Evolutionary conservation across 75 land plant species (phyloP), one percentile per base, ranked within the genome.

Genomic region (Cupressus sempervirens): DNA sequence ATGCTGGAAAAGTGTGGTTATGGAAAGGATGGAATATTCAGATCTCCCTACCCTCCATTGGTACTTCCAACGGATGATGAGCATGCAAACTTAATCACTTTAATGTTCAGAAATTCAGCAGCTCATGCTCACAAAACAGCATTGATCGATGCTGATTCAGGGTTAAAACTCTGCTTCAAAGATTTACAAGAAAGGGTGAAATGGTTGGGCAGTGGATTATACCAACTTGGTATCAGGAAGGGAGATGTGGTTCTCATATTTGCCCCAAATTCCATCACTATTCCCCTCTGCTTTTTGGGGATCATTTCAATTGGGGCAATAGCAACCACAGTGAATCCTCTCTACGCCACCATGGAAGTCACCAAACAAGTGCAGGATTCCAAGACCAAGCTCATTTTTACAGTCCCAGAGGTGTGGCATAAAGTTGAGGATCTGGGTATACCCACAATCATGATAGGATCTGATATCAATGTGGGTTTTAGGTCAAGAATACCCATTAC

Each of bases 241-340:
- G 86, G 86, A 46, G 95, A 94, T 83, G 93, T 91, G 23, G 90
- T 95, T 32, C 86, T 95, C 46, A 74, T 95, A 32, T 65, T 95
- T 58, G 84, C 91, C 34, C 90, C 91, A 50, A 95, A 95, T 81
- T 91, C 93, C 8, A 84, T 90, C 54, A 77, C 84, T 40, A 91
- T 87, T 58, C 90, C 89, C 15, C 41, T 92, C 38, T 67, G 70
- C 73, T 93, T 95, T 84, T 58, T 90, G 81, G 91, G 84, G 23
- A 81, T 92, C 72, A 48, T 89, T 30, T 76, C 91, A 26, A 68
- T 92, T 79, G 95, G 95, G 0, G 95, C 90, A 15, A 74, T 93
- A 15, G 94, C 87, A 36, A 92, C 93, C 81, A 90, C 95, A 7
- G 88, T 58, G 29, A 95, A 95, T 70, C 96, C 96, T 0, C 13